Evolutionary conservation across 805 yeast species (phyloP), one percentile per base, ranked within the genome.

Genomic region (Saturnispora saitoi): DNA sequence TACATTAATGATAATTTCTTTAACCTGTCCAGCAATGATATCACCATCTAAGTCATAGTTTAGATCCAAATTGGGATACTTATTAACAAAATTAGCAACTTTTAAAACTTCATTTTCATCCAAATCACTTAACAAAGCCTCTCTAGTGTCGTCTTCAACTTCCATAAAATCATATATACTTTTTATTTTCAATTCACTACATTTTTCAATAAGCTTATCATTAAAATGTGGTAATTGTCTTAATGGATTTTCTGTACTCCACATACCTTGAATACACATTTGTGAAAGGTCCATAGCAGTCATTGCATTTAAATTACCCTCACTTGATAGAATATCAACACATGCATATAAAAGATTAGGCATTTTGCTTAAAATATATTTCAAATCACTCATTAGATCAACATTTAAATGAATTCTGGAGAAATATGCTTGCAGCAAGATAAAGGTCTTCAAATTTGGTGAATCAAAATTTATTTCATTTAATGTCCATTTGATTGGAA

Each of bases 71-170:
- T 85, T 86, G 12, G 99, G 99, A 63, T 85, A 93, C 52, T 76
- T 78, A 65, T 93, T 93, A 47, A 89, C 95, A 70, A 91, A 93
- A 15, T 78, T 78, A 0, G 97, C 97, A 44, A 91, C 89, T 22
- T 71, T 72, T 36, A 72, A 69, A 56, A 90, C 66, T 51, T 78
- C 68, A 2, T 61, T 62, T 2, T 75, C 77, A 12, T 60, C 62
- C 10, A 70, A 65, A 53, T 82, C 66, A 19, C 76, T 78, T 51
- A 91, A 67, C 1, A 90, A 67, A 12, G 73, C 72, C 46, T 77
- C 81, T 48, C 91, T 69, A 49, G 62, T 86, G 48, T 55, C 76
- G 70, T 51, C 88, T 83, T 64, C 91, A 67, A 88, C 62, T 1
- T 80, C 69, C 83, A 75, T 83, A 32, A 91, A 72, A 66, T 90